Base-by-base conservation (phyloP, 805 yeast species). In the Candida boidinii region DNA sequence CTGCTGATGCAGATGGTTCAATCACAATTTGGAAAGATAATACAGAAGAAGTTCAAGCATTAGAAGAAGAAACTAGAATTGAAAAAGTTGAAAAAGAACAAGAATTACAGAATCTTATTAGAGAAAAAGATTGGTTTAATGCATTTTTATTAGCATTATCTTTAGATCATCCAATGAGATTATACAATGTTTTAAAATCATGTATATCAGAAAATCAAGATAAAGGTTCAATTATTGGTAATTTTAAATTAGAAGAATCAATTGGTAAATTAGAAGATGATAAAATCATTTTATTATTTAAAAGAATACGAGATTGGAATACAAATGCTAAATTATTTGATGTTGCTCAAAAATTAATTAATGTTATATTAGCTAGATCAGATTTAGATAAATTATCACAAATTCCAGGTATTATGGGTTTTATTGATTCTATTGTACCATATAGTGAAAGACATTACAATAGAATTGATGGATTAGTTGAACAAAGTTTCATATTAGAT, bases 1-100 rank as follows among this genome's bases (percentile, higher is more conserved):
- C 84, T 37, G 97, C 96, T 0, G 97, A 92, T 56, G 96, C 96
- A 1, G 97, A 92, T 56, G 95, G 96, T 35, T 79, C 85, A 17
- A 72, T 92, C 43, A 81, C 85, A 31, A 65, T 85, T 26, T 92
- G 98, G 98, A 65, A 66, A 34, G 97, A 92, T 56, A 77, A 79
- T 46, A 83, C 95, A 1, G 87, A 78, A 34, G 90, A 82, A 50
- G 70, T 76, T 33, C 64, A 67, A 36, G 72, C 60, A 32, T 59
- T 63, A 34, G 75, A 71, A 34, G 76, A 70, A 39, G 73, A 71
- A 31, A 71, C 66, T 21, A 68, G 63, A 34, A 76, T 73, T 43
- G 38, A 56, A 34, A 68, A 64, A 35, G 75, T 92, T 18, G 97
- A 90, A 54, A 81, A 86, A 55, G 96, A 90, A 47, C 99, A 92